Conservation (phyloP, 2,329 filamentous ascomycete genomes). For the Fusarium zealandicum region DNA sequence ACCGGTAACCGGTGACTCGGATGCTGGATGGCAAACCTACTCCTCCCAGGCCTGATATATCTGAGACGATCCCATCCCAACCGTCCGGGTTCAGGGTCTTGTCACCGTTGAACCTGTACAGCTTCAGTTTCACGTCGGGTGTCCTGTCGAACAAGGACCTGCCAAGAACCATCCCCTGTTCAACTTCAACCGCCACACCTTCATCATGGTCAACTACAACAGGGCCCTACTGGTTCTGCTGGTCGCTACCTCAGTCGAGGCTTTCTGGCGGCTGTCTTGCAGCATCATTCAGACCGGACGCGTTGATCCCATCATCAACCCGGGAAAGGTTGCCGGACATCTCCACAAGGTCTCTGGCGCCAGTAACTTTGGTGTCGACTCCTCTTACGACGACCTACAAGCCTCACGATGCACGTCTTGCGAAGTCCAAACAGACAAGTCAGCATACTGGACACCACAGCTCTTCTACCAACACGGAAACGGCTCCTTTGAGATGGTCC, state of each 20-base stretch:
- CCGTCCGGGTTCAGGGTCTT: neutral
- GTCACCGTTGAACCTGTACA: neutral
- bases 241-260: conserved; percentile 15
- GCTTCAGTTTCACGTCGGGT: conserved; percentile 2
- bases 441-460: conserved; percentile 39
- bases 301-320: conserved; percentile 33
- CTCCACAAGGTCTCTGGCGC: conserved; percentile 36
- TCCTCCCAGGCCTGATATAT: conserved; percentile 13
- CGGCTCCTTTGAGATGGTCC: conserved; percentile 35
- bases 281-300: conserved; percentile 34
- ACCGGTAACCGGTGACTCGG: conserved; percentile 1
- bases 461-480: conserved; percentile 33
- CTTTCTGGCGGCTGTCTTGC: conserved; percentile 38
- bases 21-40: conserved; percentile 2
- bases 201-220: conserved; percentile 19
- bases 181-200: conserved; percentile 3
- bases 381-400: conserved; percentile 27
- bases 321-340: conserved; percentile 31
- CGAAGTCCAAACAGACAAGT: conserved; percentile 36
- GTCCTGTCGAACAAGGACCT: conserved; percentile 16
- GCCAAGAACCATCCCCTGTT: conserved; percentile 11
- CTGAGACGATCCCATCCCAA: conserved; percentile 20
- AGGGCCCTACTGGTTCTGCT: conserved; percentile 18
- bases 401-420: conserved; percentile 35
- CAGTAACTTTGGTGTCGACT: conserved; percentile 29